Evolutionary conservation across 352 stramenopile genomes (phyloP), one percentile per base, ranked within the genome.

Genomic region (Pseudoperonospora humuli): DNA sequence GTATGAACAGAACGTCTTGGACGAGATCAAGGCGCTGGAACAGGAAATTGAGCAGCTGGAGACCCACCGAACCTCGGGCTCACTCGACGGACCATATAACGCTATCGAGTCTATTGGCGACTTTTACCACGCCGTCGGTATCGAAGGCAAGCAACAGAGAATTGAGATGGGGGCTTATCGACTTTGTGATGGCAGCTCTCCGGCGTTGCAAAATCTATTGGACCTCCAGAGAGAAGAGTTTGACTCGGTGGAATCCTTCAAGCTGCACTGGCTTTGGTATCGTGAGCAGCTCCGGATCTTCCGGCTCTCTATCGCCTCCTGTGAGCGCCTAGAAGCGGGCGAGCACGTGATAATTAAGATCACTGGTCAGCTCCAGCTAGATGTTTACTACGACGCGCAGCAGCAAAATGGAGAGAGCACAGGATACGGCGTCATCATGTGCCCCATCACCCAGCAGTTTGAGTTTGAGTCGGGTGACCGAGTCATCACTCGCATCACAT

Each of bases 251-350:
- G 46, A 73, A n/a, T 64, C 58, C 2, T 31, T 77, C 3, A 61
- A 53, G 23, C 44, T 50, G 10, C 63, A 74, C 27, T 81, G 66
- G 66, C 36, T 66, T 13, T 70, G 54, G 39, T 76, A 81, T 23
- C 50, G 54, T n/a, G 35, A 64, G 24, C 57, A 69, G 18, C 77
- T 81, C 36, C 48, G 64, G 7, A 26, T 60, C 17, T 81, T 77
- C 40, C 39, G 70, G 18, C 39, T 77, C 17, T 55, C 40, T 1
- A 53, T 74, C 14, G 8, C 15, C 3, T 75, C 60, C 4, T 67
- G 57, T 20, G 57, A 67, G 10, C 45, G 54, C 1, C 26, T 72
- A 3, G 45, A 70, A 17, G 36, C 55, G 0, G 60, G 54, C 13
- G 57, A 64, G 15, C 49, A 74, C 10, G 60, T 74, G 24, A 43